Evolutionary conservation across 2,329 filamentous ascomycete species (phyloP).

Genomic region (Bipolaris bicolor): DNA sequence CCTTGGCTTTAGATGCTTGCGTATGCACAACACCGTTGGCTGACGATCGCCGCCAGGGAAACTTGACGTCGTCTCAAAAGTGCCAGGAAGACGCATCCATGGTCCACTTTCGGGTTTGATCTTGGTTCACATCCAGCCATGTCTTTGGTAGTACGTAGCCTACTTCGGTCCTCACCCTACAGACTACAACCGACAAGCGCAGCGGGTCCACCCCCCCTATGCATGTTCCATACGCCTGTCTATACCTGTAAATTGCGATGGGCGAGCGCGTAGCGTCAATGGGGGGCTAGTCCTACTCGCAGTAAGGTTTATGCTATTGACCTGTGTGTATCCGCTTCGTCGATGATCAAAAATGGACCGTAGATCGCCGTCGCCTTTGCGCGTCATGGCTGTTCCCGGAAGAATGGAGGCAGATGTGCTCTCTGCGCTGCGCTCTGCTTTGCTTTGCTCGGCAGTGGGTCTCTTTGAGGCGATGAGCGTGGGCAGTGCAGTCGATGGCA

Average conservation of each 20-base stretch:
- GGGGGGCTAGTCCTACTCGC: slow-evolving; percentile 1
- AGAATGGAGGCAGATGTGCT: neutral
- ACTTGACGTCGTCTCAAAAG: slow-evolving; percentile 26
- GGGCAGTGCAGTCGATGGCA: slow-evolving; percentile 9
- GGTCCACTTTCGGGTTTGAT: slow-evolving; percentile 32
- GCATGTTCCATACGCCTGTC: slow-evolving; percentile 7
- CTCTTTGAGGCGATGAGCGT: slow-evolving; percentile 8
- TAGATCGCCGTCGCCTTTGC: slow-evolving; percentile 3
- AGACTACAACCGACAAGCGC: slow-evolving; percentile 15
- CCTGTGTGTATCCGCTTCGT: neutral
- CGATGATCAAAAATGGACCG: neutral
- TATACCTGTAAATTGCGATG: slow-evolving; percentile 2
- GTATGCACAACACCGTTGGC: slow-evolving; percentile 22
- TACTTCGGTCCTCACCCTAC: slow-evolving; percentile 6
- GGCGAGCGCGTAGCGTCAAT: slow-evolving; percentile 3
- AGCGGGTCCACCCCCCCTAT: slow-evolving; percentile 1
- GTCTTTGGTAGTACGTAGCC: slow-evolving; percentile 30
- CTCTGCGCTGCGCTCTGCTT: neutral
- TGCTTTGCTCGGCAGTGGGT: slow-evolving; percentile 8
- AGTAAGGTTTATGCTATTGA: neutral
- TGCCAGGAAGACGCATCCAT: slow-evolving; percentile 19
- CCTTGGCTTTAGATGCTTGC: slow-evolving; percentile 19
- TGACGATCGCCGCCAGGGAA: slow-evolving; percentile 12
- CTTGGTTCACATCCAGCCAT: slow-evolving; percentile 26
- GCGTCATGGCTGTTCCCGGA: neutral